Evolutionary conservation across 768 basidiomycete genomes (phyloP).

Genomic region (Dentipellis sp.): DNA sequence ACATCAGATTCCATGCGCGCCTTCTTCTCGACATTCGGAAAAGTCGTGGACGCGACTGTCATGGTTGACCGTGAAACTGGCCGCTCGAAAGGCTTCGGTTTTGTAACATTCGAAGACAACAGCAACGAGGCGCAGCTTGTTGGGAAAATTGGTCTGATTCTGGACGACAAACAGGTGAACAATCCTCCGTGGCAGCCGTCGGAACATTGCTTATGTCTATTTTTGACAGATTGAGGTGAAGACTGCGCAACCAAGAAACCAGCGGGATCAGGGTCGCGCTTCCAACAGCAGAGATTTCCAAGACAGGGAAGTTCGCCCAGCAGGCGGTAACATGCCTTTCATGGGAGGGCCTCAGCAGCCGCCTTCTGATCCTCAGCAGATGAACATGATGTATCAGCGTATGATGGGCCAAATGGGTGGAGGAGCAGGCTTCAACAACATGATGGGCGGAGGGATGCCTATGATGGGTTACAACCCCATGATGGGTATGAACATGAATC

Average conservation of each 20-base stretch:
- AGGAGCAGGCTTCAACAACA: conserved; percentile 22
- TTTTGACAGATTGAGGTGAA: conserved; percentile 85
- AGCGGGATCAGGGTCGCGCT: conserved; percentile 53
- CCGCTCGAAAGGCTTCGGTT: conserved; percentile 94
- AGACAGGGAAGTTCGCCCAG: conserved; percentile 18
- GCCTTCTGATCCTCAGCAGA: conserved; percentile 16
- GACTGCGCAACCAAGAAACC: conserved; percentile 85
- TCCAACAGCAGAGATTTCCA: conserved; percentile 11
- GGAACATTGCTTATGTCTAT: neutral
- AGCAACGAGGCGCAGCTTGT: conserved; percentile 85
- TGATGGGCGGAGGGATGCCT: conserved; percentile 27
- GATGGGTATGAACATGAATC: conserved; percentile 27
- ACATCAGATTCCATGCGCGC: conserved; percentile 90
- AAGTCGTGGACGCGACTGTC: conserved; percentile 95
- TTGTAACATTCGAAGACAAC: conserved; percentile 92
- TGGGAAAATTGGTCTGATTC: conserved; percentile 72
- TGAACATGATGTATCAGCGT: conserved; percentile 66
- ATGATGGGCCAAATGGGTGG: conserved; percentile 84
- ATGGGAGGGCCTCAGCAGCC: conserved; percentile 24
- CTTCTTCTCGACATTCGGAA: conserved; percentile 91
- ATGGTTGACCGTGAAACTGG: conserved; percentile 97
- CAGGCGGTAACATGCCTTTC: conserved; percentile 28
- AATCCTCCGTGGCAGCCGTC: neutral
- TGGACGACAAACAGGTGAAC: conserved; percentile 82
- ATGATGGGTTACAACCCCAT: conserved; percentile 15